phyloP scores from a whole-genome alignment of 345 rosid species.

The Eutrema japonicum region DNA sequence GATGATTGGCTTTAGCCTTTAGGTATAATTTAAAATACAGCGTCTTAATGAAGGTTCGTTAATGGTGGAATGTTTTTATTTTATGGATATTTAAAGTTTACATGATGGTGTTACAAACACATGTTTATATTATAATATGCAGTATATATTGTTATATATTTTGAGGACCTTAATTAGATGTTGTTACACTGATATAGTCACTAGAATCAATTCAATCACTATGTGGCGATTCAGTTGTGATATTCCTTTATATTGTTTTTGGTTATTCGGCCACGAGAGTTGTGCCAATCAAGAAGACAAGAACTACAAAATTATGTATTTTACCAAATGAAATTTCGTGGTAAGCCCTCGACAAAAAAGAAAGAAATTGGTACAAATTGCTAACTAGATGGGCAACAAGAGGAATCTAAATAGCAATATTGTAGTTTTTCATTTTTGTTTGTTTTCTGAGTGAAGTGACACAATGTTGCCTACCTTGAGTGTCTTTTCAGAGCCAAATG shows the following conservation, averaged over 20 bases:
- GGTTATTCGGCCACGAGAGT: constrained; percentile 2
- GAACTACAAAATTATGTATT: background rate
- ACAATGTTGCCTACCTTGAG: constrained; percentile 31
- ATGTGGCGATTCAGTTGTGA: background rate
- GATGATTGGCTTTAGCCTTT: constrained; percentile 28
- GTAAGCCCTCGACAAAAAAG: constrained; percentile 6
- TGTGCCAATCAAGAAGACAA: constrained; percentile 6
- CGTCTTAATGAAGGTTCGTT: constrained; percentile 30
- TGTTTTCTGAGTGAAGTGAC: constrained; percentile 38
- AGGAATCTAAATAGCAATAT: constrained; percentile 27
- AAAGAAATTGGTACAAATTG: constrained; percentile 30
- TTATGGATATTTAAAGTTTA: background rate
- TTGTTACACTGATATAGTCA: constrained; percentile 17
- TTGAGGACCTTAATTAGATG: background rate
- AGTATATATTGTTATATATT: background rate
- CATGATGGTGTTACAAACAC: constrained; percentile 19
- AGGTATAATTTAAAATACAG: constrained; percentile 29
- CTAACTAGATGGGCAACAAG: constrained; percentile 36
- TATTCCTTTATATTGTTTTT: background rate
- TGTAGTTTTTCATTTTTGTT: background rate
- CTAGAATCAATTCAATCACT: background rate
- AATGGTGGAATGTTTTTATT: background rate
- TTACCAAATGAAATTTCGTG: background rate
- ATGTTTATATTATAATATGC: background rate
- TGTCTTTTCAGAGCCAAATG: constrained; percentile 30